Evolutionary conservation across 2,329 filamentous ascomycete genomes (phyloP).

Genomic region (Paecilomyces niveus): DNA sequence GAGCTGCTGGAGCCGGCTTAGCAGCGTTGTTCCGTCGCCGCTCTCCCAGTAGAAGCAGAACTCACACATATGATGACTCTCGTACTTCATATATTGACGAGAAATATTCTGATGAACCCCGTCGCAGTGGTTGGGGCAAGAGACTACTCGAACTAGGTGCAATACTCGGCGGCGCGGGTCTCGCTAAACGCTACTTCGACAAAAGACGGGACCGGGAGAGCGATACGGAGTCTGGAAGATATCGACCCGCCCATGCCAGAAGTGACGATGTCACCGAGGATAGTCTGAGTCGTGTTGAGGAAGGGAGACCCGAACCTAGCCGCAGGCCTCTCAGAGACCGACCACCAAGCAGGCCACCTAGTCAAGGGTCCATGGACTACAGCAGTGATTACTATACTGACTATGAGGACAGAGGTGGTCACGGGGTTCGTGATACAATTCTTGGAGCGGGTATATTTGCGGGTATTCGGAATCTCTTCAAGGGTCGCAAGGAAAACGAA

Average conservation of each 20-base stretch:
- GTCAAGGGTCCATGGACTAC: slow-evolving; percentile 19
- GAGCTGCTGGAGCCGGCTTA: slow-evolving; percentile 52
- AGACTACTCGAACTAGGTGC: slow-evolving; percentile 56
- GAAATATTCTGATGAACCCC: slow-evolving; percentile 53
- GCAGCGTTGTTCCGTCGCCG: slow-evolving; percentile 42
- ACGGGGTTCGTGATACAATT: slow-evolving; percentile 52
- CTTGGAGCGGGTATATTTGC: slow-evolving; percentile 63
- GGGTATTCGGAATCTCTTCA: slow-evolving; percentile 51
- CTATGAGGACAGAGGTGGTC: slow-evolving; percentile 38
- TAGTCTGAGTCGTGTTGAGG: slow-evolving; percentile 41
- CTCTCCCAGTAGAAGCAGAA: slow-evolving; percentile 37
- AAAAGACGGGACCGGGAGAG: slow-evolving; percentile 48
- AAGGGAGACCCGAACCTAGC: slow-evolving; percentile 44
- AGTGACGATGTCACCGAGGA: slow-evolving; percentile 35
- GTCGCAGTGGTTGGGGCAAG: slow-evolving; percentile 52
- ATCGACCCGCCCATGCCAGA: slow-evolving; percentile 45
- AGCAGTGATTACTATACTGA: slow-evolving; percentile 33
- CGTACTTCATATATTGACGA: slow-evolving; percentile 59
- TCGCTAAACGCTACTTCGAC: slow-evolving; percentile 54
- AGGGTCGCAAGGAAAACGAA: slow-evolving; percentile 49
- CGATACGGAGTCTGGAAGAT: slow-evolving; percentile 46
- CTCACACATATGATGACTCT: slow-evolving; percentile 35
- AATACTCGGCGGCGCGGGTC: slow-evolving; percentile 54
- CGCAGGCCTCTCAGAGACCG: slow-evolving; percentile 24
- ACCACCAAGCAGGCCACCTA: slow-evolving; percentile 13